Evolutionary conservation across 192 early-diverging fungal species (phyloP).

Genomic region (Cetraspora pellucida): DNA sequence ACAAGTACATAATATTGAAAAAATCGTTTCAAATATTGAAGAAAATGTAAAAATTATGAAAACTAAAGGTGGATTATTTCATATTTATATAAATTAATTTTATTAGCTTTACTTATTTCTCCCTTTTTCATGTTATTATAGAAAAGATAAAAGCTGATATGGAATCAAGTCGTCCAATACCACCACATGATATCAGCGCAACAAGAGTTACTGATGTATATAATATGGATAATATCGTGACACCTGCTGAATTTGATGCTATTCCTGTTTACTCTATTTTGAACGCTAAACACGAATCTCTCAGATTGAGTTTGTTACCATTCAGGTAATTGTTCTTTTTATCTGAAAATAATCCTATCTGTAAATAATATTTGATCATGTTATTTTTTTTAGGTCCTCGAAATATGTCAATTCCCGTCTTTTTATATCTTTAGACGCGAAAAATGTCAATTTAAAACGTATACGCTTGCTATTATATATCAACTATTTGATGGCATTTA

Average conservation of each 20-base stretch:
- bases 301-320: slow-evolving; percentile 38
- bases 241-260: slow-evolving; percentile 60
- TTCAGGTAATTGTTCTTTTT: slow-evolving; percentile 29
- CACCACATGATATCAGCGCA: slow-evolving; percentile 70
- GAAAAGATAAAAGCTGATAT: slow-evolving; percentile 55
- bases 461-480: slow-evolving; percentile 74
- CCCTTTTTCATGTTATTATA: not conserved
- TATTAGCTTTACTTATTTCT: not conserved
- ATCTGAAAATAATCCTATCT: not conserved
- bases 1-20: slow-evolving; percentile 1
- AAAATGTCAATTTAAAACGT: slow-evolving; percentile 55
- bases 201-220: slow-evolving; percentile 75
- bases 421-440: slow-evolving; percentile 39
- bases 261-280: slow-evolving; percentile 63
- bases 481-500: slow-evolving; percentile 75
- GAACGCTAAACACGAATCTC: slow-evolving; percentile 41
- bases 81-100: slow-evolving; percentile 15
- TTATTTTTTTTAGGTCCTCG: slow-evolving; percentile 32
- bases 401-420: slow-evolving; percentile 50
- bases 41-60: slow-evolving; percentile 54
- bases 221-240: slow-evolving; percentile 73
- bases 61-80: slow-evolving; percentile 42
- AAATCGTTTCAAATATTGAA: slow-evolving; percentile 48
- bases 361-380: not conserved
- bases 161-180: slow-evolving; percentile 69